Evolutionary conservation across 192 early-diverging fungal genomes (phyloP).

Genomic region (Coemansia sp.): DNA sequence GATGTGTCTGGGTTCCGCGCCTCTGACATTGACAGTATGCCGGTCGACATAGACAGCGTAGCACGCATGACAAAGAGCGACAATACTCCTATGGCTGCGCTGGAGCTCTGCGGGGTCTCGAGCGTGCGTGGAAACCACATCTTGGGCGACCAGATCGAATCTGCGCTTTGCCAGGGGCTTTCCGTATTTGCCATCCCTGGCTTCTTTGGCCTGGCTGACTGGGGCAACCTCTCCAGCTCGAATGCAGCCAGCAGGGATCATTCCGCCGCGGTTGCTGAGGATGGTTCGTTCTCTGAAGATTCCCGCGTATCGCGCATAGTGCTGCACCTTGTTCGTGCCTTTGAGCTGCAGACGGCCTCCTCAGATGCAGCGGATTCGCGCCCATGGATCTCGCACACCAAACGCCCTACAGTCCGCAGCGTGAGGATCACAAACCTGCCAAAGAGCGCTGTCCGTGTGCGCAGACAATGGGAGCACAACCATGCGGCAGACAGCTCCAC

Average conservation of each 20-base stretch:
- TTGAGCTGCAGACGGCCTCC: constrained; percentile 31
- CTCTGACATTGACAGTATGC: constrained; percentile 22
- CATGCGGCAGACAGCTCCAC: not conserved
- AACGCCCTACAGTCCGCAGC: constrained; percentile 31
- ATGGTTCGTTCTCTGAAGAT: constrained; percentile 31
- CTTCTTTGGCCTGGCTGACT: constrained; percentile 21
- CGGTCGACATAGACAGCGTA: constrained; percentile 23
- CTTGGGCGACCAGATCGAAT: constrained; percentile 40
- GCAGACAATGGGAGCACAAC: constrained; percentile 41
- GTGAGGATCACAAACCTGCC: constrained; percentile 20
- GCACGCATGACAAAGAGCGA: constrained; percentile 29
- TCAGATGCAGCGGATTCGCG: constrained; percentile 36
- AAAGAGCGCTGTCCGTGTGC: constrained; percentile 18
- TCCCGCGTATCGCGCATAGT: constrained; percentile 28
- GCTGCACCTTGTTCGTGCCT: constrained; percentile 32
- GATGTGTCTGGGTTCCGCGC: constrained; percentile 39
- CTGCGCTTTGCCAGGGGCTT: constrained; percentile 49
- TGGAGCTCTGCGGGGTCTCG: constrained; percentile 19
- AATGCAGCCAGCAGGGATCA: not conserved
- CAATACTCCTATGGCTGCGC: constrained; percentile 43
- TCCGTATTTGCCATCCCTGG: constrained; percentile 38
- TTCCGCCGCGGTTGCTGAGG: constrained; percentile 20
- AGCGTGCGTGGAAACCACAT: not conserved
- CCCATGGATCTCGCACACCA: constrained; percentile 41
- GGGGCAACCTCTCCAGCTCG: constrained; percentile 26